Evolutionary conservation across 2,329 filamentous ascomycete genomes (phyloP).

Genomic region (Stagonosporopsis cucurbitacearum): DNA sequence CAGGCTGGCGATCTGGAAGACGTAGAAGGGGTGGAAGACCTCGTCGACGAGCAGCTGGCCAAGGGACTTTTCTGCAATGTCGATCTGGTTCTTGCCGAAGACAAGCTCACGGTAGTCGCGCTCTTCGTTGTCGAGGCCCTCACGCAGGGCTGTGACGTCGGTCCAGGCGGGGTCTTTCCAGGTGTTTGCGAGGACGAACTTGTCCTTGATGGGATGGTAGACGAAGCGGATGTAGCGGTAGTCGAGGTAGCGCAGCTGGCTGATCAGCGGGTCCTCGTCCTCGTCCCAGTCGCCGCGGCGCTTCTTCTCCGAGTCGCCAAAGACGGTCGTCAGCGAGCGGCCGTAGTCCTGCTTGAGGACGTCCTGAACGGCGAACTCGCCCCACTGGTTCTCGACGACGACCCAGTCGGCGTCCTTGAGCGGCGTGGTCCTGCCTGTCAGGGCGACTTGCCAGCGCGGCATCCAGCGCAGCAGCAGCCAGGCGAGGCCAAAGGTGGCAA

Average conservation of each 20-base stretch:
- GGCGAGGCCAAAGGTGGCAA: conserved; percentile 75
- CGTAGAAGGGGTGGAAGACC: conserved; percentile 96
- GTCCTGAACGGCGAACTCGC: conserved; percentile 80
- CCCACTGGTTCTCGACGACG: conserved; percentile 97
- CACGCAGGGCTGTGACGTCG: conserved; percentile 74
- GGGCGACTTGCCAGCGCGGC: conserved; percentile 80
- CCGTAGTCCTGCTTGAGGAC: conserved; percentile 67
- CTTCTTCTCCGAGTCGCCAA: conserved; percentile 70
- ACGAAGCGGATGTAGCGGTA: conserved; percentile 95
- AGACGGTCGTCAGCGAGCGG: conserved; percentile 70
- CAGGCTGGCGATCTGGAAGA: conserved; percentile 95
- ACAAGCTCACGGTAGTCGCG: conserved; percentile 81
- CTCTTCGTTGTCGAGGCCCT: conserved; percentile 86
- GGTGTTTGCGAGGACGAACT: conserved; percentile 82
- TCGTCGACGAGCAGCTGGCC: conserved; percentile 88
- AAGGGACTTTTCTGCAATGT: conserved; percentile 88
- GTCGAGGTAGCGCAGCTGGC: conserved; percentile 77
- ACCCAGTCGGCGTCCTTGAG: conserved; percentile 86
- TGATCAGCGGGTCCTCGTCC: conserved; percentile 76
- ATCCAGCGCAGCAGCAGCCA: conserved; percentile 91
- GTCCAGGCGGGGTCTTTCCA: conserved; percentile 97
- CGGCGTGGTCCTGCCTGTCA: conserved; percentile 73
- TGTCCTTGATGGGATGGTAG: conserved; percentile 87
- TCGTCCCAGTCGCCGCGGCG: conserved; percentile 73
- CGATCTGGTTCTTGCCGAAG: conserved; percentile 89